Percentiles rank a stretch among this genome's conserved stretches.
Evolutionary conservation across 192 early-diverging fungal species (phyloP).

Genomic region (Spizellomyces punctatus): DNA sequence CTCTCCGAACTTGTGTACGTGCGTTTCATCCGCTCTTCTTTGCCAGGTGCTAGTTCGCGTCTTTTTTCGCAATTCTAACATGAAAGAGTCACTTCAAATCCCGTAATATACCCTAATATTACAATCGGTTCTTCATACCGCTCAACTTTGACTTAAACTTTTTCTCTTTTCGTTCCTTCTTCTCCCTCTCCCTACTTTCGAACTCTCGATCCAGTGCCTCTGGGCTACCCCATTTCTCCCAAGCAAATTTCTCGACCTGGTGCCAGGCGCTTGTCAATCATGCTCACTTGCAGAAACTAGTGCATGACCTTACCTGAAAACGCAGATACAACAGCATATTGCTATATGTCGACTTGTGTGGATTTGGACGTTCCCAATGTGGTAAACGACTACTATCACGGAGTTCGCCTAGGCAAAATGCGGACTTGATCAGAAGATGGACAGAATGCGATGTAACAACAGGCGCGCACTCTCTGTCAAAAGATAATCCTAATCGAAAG

Average conservation of each 20-base stretch:
- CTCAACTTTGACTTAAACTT: slow-evolving; percentile 79
- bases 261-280: not conserved
- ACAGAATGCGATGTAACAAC: not conserved
- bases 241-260: slow-evolving; percentile 88
- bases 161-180: slow-evolving; percentile 79
- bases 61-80: slow-evolving; percentile 71
- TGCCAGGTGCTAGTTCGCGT: slow-evolving; percentile 77
- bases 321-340: slow-evolving; percentile 95
- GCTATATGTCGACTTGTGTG: slow-evolving; percentile 93
- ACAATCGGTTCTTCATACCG: slow-evolving; percentile 38
- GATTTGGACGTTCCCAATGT: slow-evolving; percentile 87
- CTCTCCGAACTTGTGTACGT: slow-evolving; percentile 76
- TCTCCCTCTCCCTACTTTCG: slow-evolving; percentile 74
- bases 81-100: slow-evolving; percentile 6
- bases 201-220: slow-evolving; percentile 89
- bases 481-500: slow-evolving; percentile 75
- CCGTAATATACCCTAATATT: no score
- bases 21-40: slow-evolving; percentile 61
- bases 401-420: slow-evolving; percentile 57
- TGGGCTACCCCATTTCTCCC: slow-evolving; percentile 88
- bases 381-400: slow-evolving; percentile 76
- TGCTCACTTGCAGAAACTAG: no score
- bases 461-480: slow-evolving; percentile 78
- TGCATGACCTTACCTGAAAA: slow-evolving; percentile 53
- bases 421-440: no score